Base-by-base conservation (phyloP, 2,329 filamentous ascomycete species). In the Xylogone sp. region DNA sequence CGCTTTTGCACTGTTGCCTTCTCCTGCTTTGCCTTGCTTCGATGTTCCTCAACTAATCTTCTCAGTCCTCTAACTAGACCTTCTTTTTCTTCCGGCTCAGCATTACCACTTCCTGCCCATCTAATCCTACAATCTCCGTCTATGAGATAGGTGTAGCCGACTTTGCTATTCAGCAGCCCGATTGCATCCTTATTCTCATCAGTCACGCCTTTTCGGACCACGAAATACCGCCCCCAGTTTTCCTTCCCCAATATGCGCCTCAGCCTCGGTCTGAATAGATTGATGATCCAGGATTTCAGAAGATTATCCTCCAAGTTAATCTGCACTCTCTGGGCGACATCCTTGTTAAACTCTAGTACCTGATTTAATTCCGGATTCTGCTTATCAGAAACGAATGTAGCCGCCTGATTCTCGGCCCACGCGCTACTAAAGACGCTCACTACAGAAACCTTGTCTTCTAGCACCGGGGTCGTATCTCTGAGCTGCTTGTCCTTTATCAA, bases 121-220 rank as follows among this genome's bases (percentile, higher is more conserved):
- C 94, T 82, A 60, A 99, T 95, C 71, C 84, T 88, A 68, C 91
- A 96, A 57, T 92, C 78, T 56, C 84, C 77, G 68, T 99, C 94
- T 53, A 99, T 77, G 45, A 99, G 77, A 70, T 96, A 99, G 3
- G 92, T 87, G 71, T 97, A 97, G 34, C 63, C 65, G 29, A 97
- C 93, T 70, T 92, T 95, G 59, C 83, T 84, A 71, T 99, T 99
- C 65, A 96, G 73, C 66, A 96, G 60, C 10, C 84, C 84, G 55
- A 87, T 82, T 39, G 72, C 75, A 68, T 86, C 83, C 48, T 78
- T 75, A 50, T 86, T 81, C 50, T 83, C 75, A 49, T 84, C 78
- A 0, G 79, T 78, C 48, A 87, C 65, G 39, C 81, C 82, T 54
- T 71, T 75, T 48, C 73, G 72, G 19, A 87, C 78, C 27, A 86